Evolutionary conservation across 306 rosid species (phyloP).

Genomic region (Abrus precatorius): DNA sequence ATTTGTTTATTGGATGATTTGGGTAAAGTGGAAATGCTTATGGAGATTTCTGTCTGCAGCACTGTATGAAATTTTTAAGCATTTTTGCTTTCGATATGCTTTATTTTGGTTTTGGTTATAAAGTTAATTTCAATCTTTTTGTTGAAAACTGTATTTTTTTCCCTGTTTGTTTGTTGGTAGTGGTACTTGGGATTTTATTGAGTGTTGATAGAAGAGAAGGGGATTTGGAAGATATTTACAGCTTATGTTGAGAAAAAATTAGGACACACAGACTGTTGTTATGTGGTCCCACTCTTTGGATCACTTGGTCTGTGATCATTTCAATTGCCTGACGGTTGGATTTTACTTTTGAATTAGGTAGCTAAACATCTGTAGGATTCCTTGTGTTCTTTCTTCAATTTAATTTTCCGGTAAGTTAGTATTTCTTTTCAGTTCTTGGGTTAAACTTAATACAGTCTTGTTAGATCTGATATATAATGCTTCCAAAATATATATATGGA

Average conservation of each 20-base stretch:
- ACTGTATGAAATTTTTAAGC: background rate
- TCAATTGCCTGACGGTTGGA: constrained; percentile 49
- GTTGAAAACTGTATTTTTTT: background rate
- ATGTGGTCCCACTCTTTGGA: constrained; percentile 36
- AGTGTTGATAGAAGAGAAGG: constrained; percentile 30
- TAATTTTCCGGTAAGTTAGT: constrained; percentile 57
- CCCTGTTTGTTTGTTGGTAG: background rate
- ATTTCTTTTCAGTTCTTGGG: constrained; percentile 42
- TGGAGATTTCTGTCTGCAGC: background rate
- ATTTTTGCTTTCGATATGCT: background rate
- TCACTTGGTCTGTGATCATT: constrained; percentile 31
- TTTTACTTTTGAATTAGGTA: constrained; percentile 64
- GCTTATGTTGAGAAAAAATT: background rate
- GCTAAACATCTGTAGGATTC: constrained; percentile 54
- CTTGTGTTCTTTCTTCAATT: constrained; percentile 58
- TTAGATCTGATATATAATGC: constrained; percentile 29
- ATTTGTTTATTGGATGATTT: background rate
- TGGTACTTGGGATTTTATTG: constrained; percentile 21
- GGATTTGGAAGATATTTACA: constrained; percentile 2
- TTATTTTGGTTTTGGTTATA: constrained; percentile 3
- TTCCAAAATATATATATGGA: constrained; percentile 20
- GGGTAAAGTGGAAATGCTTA: constrained; percentile 13
- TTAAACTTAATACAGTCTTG: constrained; percentile 39
- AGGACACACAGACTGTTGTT: constrained; percentile 31
- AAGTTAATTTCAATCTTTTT: background rate